Percentiles rank a stretch among this genome's conserved stretches.
Evolutionary conservation across 2,329 filamentous ascomycete genomes (phyloP).

Genomic region (Pseudogymnoascus sp.): DNA sequence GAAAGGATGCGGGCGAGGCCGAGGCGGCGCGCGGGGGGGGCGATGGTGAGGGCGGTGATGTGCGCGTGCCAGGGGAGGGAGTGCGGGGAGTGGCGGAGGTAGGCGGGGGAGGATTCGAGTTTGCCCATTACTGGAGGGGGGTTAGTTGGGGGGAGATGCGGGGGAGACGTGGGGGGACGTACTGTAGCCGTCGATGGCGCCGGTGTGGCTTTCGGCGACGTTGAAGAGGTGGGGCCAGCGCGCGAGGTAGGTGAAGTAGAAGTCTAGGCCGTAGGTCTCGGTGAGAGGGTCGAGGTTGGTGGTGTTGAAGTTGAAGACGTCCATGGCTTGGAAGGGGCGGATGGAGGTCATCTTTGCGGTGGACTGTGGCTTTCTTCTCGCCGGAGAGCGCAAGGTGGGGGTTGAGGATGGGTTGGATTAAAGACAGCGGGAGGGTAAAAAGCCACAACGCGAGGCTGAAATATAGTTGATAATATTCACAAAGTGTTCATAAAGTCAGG

Average conservation of each 20-base stretch:
- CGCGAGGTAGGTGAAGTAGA: constrained; percentile 93
- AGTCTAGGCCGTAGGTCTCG: constrained; percentile 94
- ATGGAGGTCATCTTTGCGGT: constrained; percentile 64
- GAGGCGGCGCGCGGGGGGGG: constrained; percentile 75
- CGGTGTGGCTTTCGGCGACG: constrained; percentile 76
- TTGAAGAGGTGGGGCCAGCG: constrained; percentile 95
- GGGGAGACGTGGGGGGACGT: constrained; percentile 29
- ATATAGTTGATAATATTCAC: neutral
- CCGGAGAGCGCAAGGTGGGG: neutral
- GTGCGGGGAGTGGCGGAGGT: constrained; percentile 69
- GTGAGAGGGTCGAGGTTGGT: constrained; percentile 95
- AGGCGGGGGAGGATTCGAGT: constrained; percentile 76
- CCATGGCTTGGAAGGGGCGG: constrained; percentile 73
- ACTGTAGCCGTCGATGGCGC: constrained; percentile 95
- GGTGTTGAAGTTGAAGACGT: constrained; percentile 83
- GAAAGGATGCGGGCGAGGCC: constrained; percentile 82
- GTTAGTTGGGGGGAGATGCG: constrained; percentile 10
- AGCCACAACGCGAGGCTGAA: neutral
- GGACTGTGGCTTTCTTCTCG: neutral
- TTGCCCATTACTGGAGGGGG: constrained; percentile 79
- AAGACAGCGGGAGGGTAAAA: neutral
- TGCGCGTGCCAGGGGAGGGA: constrained; percentile 99
- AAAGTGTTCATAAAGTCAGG: neutral
- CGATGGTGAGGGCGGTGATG: constrained; percentile 90
- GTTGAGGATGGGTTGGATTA: neutral